Evolutionary conservation across 495 filamentous ascomycete genomes (phyloP).

Genomic region (Chaetomidium leptoderma): DNA sequence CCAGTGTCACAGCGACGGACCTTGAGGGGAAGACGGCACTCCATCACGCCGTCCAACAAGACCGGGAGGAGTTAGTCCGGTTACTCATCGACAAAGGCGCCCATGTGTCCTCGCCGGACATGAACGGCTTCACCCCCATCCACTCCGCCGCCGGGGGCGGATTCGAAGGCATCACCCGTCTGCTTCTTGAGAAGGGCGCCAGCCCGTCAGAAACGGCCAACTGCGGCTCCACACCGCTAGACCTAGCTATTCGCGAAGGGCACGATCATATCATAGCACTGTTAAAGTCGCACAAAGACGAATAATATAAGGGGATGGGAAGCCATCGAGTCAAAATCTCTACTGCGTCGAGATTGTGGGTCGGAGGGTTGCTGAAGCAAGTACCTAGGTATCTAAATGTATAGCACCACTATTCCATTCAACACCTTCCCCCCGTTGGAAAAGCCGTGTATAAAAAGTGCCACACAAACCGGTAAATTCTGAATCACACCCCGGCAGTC

Average conservation of each 20-base stretch:
- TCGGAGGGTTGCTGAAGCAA: too few relatives aligned
- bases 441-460: too few relatives aligned
- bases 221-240: not conserved
- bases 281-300: not conserved
- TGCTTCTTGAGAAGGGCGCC: not conserved
- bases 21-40: not conserved
- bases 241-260: not conserved
- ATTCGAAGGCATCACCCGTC: not conserved
- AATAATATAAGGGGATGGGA: too few relatives aligned
- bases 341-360: too few relatives aligned
- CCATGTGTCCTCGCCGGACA: not conserved
- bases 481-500: too few relatives aligned
- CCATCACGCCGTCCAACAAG: not conserved
- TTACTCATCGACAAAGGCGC: not conserved
- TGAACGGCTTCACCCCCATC: not conserved
- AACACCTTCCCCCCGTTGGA: too few relatives aligned
- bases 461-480: too few relatives aligned
- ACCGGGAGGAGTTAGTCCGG: not conserved
- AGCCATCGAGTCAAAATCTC: too few relatives aligned
- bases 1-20: not conserved
- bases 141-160: not conserved
- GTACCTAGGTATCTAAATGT: too few relatives aligned
- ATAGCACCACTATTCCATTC: too few relatives aligned
- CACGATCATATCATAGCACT: not conserved
- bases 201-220: too few relatives aligned